A percentile compares a stretch with the other conserved stretches of the same genome.
phyloP scores from a whole-genome alignment of 2,329 filamentous ascomycete genomes.

The Aspergillus sp. region DNA sequence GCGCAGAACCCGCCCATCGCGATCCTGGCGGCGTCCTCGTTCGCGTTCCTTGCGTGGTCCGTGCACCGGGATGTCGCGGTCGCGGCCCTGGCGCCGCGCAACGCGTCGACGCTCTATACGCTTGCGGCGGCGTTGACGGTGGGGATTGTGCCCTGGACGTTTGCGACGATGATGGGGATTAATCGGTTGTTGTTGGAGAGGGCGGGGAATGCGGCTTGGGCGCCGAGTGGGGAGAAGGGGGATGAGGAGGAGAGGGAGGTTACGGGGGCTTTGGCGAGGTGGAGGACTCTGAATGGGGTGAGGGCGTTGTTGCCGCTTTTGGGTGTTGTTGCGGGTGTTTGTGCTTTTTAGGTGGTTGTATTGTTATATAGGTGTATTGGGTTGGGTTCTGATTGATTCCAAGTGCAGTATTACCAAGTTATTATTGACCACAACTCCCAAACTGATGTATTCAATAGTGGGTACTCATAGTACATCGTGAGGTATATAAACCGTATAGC shows the following conservation, averaged over 20 bases:
- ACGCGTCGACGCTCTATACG: conserved; percentile 23
- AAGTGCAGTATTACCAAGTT: not conserved
- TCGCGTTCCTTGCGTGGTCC: conserved; percentile 31
- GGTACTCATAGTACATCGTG: no score
- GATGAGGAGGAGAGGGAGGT: conserved; percentile 11
- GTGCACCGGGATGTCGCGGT: conserved; percentile 15
- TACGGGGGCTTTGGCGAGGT: conserved; percentile 11
- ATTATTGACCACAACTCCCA: not conserved
- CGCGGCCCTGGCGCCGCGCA: conserved; percentile 12
- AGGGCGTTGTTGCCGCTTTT: conserved; percentile 14
- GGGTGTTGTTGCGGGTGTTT: conserved; percentile 13
- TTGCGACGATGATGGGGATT: conserved; percentile 27
- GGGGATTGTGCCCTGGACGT: conserved; percentile 36
- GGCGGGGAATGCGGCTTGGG: not conserved
- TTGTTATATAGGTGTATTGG: no score
- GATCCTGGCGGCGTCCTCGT: conserved; percentile 18
- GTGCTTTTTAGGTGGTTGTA: not conserved
- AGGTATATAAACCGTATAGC: no score
- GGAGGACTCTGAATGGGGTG: conserved; percentile 16
- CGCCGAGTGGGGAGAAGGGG: not conserved
- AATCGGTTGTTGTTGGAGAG: conserved; percentile 29
- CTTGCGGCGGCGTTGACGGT: conserved; percentile 30
- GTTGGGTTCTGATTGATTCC: no score
- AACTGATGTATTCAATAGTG: no score
- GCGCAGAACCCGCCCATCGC: conserved; percentile 28